Base-by-base conservation (phyloP, 768 basidiomycete genomes). In the Suillus sp. region DNA sequence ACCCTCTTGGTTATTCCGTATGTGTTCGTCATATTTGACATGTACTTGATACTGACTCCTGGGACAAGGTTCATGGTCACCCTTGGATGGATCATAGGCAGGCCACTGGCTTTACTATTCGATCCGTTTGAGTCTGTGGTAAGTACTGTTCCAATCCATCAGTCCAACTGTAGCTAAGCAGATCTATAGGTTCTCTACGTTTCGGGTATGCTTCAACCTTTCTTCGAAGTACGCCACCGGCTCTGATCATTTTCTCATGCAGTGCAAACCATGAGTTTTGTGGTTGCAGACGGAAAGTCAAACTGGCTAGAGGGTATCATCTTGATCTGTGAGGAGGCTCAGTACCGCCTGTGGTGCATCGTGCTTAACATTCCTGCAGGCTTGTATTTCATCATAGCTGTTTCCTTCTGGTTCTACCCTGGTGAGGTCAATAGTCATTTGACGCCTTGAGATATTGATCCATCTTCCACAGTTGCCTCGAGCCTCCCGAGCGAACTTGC, bases 41-140 rank as follows among this genome's bases (percentile, higher is more conserved):
- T 27, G 20, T 30, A 4, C 32, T 55, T n/a, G 16, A 61, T 67
- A 50, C 22, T 11, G 42, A 57, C 55, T 20, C n/a, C 16, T 51
- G 16, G 30, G 32, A 66, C 65, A 58, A 92, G 84, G 60, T 88
- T 92, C 68, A 89, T 92, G 66, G 84, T 92, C 35, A 81, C 81
- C 10, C 79, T 96, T 9, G 93, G 81, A 4, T 97, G 94, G 95
- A 84, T 85, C 27, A 78, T 95, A 56, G 88, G 87, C 60, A 95
- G 93, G 70, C 91, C 92, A 11, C 72, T 92, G 60, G 88, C 87
- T 18, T 79, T 96, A 61, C 80, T 95, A 40, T 96, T 96, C 70
- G 95, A 96, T 73, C 91, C 93, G 2, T 95, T 91, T 72, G 92
- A 96, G 78, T 90, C 91, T 1, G 79, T 96, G 51, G 86, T 87